Conservation (phyloP, 768 basidiomycete species). For the Fomitopsis pulvina region DNA sequence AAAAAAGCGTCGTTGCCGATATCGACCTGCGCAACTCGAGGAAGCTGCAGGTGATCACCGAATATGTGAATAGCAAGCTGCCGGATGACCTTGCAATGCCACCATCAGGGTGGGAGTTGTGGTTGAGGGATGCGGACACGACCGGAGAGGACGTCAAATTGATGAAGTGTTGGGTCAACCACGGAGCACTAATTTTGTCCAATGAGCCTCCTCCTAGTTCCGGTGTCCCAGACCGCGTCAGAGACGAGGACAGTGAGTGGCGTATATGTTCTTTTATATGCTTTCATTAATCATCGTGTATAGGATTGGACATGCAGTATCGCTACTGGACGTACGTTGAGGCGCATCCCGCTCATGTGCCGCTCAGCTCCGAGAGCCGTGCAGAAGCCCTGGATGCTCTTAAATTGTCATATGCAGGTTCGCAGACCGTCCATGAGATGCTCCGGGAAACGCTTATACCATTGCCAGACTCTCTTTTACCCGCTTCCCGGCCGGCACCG, state of each 20-base stretch:
- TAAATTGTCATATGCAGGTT: slow-evolving; percentile 78
- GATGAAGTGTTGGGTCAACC: slow-evolving; percentile 58
- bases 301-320: slow-evolving; percentile 71
- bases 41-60: slow-evolving; percentile 41
- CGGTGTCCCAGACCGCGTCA: slow-evolving; percentile 12
- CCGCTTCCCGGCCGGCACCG: slow-evolving; percentile 45
- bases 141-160: slow-evolving; percentile 29
- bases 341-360: slow-evolving; percentile 65
- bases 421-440: not conserved
- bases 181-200: slow-evolving; percentile 47
- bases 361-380: slow-evolving; percentile 48
- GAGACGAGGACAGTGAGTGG: slow-evolving; percentile 37
- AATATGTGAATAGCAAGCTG: slow-evolving; percentile 34
- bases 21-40: slow-evolving; percentile 51
- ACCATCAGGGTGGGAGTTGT: slow-evolving; percentile 47
- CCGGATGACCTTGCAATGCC: slow-evolving; percentile 25
- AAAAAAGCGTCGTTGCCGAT: slow-evolving; percentile 60
- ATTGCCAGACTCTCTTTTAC: slow-evolving; percentile 59
- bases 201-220: slow-evolving; percentile 33
- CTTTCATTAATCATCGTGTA: no score
- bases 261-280: not conserved
- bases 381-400: slow-evolving; percentile 69
- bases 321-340: slow-evolving; percentile 82
- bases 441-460: not conserved
- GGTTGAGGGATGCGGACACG: slow-evolving; percentile 45